phyloP scores from a whole-genome alignment of 1,139 yeast species.

The Geotrichum fermentans region DNA sequence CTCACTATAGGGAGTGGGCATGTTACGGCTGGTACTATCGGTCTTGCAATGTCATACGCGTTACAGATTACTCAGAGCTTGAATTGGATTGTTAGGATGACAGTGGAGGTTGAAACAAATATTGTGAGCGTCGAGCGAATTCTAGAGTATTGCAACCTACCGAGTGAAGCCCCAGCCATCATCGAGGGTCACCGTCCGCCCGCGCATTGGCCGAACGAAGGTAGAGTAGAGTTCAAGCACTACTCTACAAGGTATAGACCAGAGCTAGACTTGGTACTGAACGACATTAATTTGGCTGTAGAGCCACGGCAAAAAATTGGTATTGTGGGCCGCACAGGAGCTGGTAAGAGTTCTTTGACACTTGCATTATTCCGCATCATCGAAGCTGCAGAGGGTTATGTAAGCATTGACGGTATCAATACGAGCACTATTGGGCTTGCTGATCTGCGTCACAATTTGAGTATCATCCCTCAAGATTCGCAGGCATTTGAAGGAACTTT shows the following conservation, averaged over 20 bases:
- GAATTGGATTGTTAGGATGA: conserved; percentile 56
- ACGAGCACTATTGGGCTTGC: conserved; percentile 52
- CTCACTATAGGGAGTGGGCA: conserved; percentile 48
- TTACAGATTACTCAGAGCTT: conserved; percentile 58
- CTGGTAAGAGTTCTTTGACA: conserved; percentile 72
- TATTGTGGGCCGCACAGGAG: conserved; percentile 81
- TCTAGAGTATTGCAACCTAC: conserved; percentile 59
- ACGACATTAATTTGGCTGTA: conserved; percentile 48
- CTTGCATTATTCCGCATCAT: conserved; percentile 68
- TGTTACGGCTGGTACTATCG: conserved; percentile 64
- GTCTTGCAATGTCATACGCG: conserved; percentile 69
- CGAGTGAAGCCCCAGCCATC: conserved; percentile 51
- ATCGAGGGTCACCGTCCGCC: conserved; percentile 43
- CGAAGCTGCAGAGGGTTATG: conserved; percentile 56
- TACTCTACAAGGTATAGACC: conserved; percentile 62
- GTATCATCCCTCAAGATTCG: conserved; percentile 76
- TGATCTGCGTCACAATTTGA: conserved; percentile 53
- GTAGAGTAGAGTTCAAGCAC: conserved; percentile 50
- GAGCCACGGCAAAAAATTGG: conserved; percentile 66
- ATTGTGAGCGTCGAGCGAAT: conserved; percentile 77
- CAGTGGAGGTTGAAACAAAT: conserved; percentile 71
- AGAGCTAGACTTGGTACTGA: conserved; percentile 51
- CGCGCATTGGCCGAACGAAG: conserved; percentile 56
- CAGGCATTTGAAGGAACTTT: conserved; percentile 63
- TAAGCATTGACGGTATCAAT: conserved; percentile 55